Evolutionary conservation across 192 early-diverging fungal species (phyloP), one percentile per base, ranked within the genome.

Genomic region (Podila epicladia): DNA sequence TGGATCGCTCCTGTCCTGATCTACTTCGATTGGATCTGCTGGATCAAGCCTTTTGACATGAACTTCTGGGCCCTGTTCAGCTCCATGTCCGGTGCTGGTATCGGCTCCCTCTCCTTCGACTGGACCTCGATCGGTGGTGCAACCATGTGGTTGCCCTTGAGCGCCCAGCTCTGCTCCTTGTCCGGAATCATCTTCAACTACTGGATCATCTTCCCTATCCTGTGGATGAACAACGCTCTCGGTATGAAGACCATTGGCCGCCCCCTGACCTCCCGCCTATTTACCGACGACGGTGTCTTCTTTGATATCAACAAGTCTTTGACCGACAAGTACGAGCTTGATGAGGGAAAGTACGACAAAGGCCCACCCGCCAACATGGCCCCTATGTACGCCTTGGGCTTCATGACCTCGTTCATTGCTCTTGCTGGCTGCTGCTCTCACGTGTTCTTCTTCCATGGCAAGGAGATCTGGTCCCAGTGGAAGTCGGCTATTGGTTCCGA

Each of bases 141-240:
- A 2, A 70, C 74, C 24, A 26, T 76, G 28, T 76, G 62, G 51
- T 28, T 82, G 4, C 74, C 80, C 28, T 73, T 75, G 41, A 86
- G 84, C 58, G 87, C 91, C 28, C 85, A 87, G 7, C 87, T 89
- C 61, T 92, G 92, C 67, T 82, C 85, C 28, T 90, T 89, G 67
- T 74, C 77, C 2, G 89, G 89, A 24, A 85, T 89, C 49, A 79
- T 91, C 26, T 64, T 91, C 6, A 73, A 86, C 12, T 87, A 89
- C 73, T 95, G 94, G 94, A 82, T 94, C 62, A 84, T 91, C 26
- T 83, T 87, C 0, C 94, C 93, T 9, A 80, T 89, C 15, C 82
- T 89, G 20, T 93, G 90, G 82, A 86, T 90, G 69, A 82, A 63
- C 62, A 87, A 93, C 33, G 58, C 45, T 19, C 53, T 69, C n/a